Evolutionary conservation across 768 basidiomycete genomes (phyloP).

Genomic region (Leccinum obscurum): DNA sequence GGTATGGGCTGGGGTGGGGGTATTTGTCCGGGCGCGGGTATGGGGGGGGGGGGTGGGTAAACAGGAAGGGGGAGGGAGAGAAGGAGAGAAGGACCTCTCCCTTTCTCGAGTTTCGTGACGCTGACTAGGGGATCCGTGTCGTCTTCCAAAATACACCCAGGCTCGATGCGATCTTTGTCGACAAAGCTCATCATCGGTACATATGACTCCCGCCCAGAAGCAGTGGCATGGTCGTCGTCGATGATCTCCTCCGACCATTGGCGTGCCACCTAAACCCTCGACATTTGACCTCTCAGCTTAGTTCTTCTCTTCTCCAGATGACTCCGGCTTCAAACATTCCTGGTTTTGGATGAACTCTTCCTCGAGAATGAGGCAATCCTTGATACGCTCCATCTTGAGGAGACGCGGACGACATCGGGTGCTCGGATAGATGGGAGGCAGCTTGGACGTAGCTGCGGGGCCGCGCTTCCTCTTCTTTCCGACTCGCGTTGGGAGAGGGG

Average conservation of each 20-base stretch:
- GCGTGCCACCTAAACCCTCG: conserved; percentile 90
- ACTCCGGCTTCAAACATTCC: conserved; percentile 84
- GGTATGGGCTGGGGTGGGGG: no score
- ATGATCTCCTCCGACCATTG: conserved; percentile 99
- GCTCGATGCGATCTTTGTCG: conserved; percentile 96
- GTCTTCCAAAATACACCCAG: conserved; percentile 90
- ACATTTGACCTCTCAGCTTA: conserved; percentile 93
- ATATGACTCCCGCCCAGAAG: conserved; percentile 94
- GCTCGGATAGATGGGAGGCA: conserved; percentile 91
- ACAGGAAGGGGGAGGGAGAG: no score
- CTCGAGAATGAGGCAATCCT: conserved; percentile 95
- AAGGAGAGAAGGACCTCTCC: no score
- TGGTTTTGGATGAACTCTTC: conserved; percentile 94
- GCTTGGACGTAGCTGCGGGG: conserved; percentile 86
- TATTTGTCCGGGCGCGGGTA: no score
- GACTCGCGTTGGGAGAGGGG: conserved; percentile 93
- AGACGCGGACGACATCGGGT: conserved; percentile 94
- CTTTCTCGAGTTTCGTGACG: conserved; percentile 98
- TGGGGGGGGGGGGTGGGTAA: no score
- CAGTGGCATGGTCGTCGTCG: conserved; percentile 96
- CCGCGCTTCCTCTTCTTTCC: conserved; percentile 95
- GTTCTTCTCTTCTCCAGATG: conserved; percentile 89
- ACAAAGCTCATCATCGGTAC: conserved; percentile 98
- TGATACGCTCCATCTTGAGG: conserved; percentile 96
- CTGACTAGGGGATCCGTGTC: conserved; percentile 95